Evolutionary conservation across 2,329 filamentous ascomycete genomes (phyloP), one percentile per base, ranked within the genome.

Genomic region (Ceratocystiopsis sp.): DNA sequence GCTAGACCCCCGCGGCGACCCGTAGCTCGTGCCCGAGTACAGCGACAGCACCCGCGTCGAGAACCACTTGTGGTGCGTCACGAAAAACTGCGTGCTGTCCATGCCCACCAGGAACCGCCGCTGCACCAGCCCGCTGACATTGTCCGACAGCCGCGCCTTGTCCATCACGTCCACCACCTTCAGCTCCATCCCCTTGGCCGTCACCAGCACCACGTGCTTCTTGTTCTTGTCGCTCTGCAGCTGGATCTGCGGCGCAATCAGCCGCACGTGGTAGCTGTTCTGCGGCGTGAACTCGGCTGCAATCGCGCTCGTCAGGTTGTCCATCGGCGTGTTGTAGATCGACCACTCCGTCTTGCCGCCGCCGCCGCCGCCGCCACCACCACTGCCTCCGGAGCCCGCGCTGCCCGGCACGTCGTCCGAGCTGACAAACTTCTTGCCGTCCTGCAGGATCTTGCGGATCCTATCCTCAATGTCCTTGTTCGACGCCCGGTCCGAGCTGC

Each of bases 101-200:
- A 96, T 95, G 51, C 86, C 84, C 49, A 95, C 78, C 25, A 87
- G 75, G 64, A 96, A 95, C 9, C 91, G 81, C 35, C 87, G 81
- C 58, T 98, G 93, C 2, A 98, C 89, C 38, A 99, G 71, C 43
- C 91, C 93, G 54, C 85, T 94, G 54, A 99, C 86, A 52, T 84
- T 80, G 57, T 99, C 91, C 40, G 78, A 87, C 45, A 96, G 75
- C 47, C 91, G 75, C 54, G 86, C 80, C 61, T 93, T 95, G 62
- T 98, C 91, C 82, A 96, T 94, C 53, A 98, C 89, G 51, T 95
- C 89, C 17, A 98, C 75, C 12, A 98, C 83, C 64, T 96, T 96
- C 45, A 96, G 74, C 59, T 96, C 87, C 86, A 98, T 98, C 42
- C 87, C 85, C 61, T 96, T 96, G 25, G 87, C 86, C 3, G 89